These are phyloP conservation scores for Ophioceras dolichostomum DNA, from an alignment of 2,329 filamentous ascomycete species.

Conservation along the genomic window DNA sequence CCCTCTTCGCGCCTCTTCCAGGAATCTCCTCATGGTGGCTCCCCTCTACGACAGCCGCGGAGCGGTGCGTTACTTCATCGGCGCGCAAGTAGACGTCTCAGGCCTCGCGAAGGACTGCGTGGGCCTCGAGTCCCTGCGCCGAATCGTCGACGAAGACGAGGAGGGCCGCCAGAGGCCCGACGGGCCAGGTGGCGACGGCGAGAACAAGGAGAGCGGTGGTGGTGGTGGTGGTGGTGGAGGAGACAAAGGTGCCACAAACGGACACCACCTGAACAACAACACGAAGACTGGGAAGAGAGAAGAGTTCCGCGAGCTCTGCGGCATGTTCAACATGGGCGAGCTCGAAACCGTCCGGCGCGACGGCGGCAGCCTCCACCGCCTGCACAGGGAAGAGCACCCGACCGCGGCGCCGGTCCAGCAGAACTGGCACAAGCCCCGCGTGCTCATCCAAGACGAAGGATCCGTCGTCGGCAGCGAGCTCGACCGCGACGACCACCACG, in stretches of 20 bases:
- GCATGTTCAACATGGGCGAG: conserved; percentile 59
- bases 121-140: conserved; percentile 49
- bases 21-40: conserved; percentile 60
- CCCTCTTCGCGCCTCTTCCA: too few relatives aligned
- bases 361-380: conserved; percentile 50
- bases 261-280: conserved; percentile 8
- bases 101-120: conserved; percentile 54
- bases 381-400: conserved; percentile 25
- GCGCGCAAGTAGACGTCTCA: conserved; percentile 60
- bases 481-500: conserved; percentile 2
- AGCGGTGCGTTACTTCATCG: conserved; percentile 53
- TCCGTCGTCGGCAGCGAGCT: conserved; percentile 7
- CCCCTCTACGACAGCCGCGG: conserved; percentile 58
- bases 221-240: too few relatives aligned
- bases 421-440: conserved; percentile 26
- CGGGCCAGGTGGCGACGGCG: not conserved
- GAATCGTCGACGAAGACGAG: conserved; percentile 25
- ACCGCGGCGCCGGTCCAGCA: conserved; percentile 2
- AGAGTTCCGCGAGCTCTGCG: conserved; percentile 52
- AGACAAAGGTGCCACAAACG: conserved; percentile 5
- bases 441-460: conserved; percentile 26
- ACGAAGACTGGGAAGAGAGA: conserved; percentile 29
- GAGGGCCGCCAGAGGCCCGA: not conserved
- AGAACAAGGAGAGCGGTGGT: not conserved
- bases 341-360: conserved; percentile 49